Evolutionary conservation across 108 stramenopile genomes (phyloP).

Genomic region (Fragilaria radians): DNA sequence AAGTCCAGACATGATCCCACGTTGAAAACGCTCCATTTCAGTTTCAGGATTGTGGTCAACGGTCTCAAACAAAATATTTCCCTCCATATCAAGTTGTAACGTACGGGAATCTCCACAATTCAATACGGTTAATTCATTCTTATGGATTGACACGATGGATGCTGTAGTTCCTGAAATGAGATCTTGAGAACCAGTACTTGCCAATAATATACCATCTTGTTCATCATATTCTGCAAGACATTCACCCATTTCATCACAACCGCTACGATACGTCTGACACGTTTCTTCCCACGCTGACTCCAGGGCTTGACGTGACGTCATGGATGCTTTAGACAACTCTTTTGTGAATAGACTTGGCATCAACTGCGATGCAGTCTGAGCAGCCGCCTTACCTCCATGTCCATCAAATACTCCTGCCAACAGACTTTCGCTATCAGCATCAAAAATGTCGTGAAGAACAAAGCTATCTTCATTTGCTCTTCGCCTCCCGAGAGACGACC

Average conservation of each 20-base stretch:
- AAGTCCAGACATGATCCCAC: slow-evolving; percentile 36
- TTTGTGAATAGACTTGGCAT: slow-evolving; percentile 37
- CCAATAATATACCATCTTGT: slow-evolving; percentile 53
- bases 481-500: slow-evolving; percentile 65
- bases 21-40: slow-evolving; percentile 41
- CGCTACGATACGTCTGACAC: slow-evolving; percentile 48
- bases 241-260: slow-evolving; percentile 43
- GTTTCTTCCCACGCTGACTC: slow-evolving; percentile 41
- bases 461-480: slow-evolving; percentile 65
- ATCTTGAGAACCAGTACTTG: slow-evolving; percentile 51
- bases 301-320: slow-evolving; percentile 23
- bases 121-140: slow-evolving; percentile 42
- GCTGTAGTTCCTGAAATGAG: slow-evolving; percentile 68
- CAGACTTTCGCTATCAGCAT: slow-evolving; percentile 39
- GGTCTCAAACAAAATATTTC: slow-evolving; percentile 49
- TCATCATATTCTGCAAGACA: slow-evolving; percentile 72
- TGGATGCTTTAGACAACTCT: background rate
- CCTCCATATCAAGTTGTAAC: slow-evolving; percentile 31
- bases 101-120: slow-evolving; percentile 80
- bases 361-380: slow-evolving; percentile 37
- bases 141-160: slow-evolving; percentile 46
- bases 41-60: slow-evolving; percentile 66
- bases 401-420: slow-evolving; percentile 81
- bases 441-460: slow-evolving; percentile 65
- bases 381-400: slow-evolving; percentile 65